Base-by-base conservation (phyloP, 805 yeast genomes). In the Lipomyces spencermartinsiae region DNA sequence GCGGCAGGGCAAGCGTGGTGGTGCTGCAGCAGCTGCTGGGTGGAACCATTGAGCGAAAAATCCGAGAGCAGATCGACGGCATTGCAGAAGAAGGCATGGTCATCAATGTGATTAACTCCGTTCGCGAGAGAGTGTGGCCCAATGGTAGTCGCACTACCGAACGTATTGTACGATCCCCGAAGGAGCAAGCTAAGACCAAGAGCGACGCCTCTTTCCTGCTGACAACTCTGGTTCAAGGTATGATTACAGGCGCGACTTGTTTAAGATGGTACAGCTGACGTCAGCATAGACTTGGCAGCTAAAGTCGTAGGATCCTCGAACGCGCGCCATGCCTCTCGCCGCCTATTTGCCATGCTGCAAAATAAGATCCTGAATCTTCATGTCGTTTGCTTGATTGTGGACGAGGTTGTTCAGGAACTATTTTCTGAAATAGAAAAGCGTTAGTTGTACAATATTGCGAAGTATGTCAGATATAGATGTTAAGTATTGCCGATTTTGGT, bases 21-120 rank as follows among this genome's bases (percentile, higher is more conserved):
- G 86, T 93, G 2, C 79, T 93, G 63, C 97, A 93, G 77, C 97
- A 92, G 76, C 78, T 93, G 0, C 82, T 93, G 51, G 98, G 98
- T 0, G 90, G 94, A 1, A 90, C 97, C 0, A 89, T 93, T 62
- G 97, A 93, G 75, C 59, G 67, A 19, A 76, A 77, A 43, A 83
- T 87, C 4, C 79, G 88, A 54, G 84, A 82, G 35, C 80, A 80
- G 66, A 77, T 85, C 39, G 80, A 81, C 51, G 74, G 73, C 5
- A n/a, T 80, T 2, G 79, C 81, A 51, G 80, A 81, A 9, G 87
- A 85, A 58, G 83, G 80, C 9, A 82, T 80, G 37, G 75, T 90
- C 0, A 77, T 82, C n/a, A 84, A 82, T 10, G 14, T 80, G 1
- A 64, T 86, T 6, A 64, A 71, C 2, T 56, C 64, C 8, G 65